Evolutionary conservation across 805 yeast genomes (phyloP).

Genomic region (Schizosaccharomyces japonicus): DNA sequence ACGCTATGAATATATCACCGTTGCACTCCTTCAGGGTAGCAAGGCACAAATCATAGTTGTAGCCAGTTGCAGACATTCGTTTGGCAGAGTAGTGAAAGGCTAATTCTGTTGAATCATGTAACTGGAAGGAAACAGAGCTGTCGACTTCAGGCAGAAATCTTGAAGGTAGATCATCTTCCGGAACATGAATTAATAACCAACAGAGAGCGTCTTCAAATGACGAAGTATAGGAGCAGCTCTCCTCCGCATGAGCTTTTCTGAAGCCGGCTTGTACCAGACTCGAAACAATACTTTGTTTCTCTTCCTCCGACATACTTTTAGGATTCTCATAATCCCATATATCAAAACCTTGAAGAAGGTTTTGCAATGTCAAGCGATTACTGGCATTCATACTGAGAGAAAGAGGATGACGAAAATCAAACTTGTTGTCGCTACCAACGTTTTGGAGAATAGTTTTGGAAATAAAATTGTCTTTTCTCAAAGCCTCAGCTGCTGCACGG

Average conservation of each 20-base stretch:
- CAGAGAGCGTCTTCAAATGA: slow-evolving; percentile 33
- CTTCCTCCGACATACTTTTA: no score
- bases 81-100: not conserved
- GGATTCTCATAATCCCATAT: not conserved
- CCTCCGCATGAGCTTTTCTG: slow-evolving; percentile 34
- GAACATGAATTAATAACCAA: slow-evolving; percentile 69
- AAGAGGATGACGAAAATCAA: not conserved
- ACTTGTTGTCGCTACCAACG: not conserved
- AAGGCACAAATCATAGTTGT: not conserved
- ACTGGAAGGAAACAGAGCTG: slow-evolving; percentile 14
- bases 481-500: slow-evolving; percentile 6
- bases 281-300: not conserved
- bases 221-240: slow-evolving; percentile 35
- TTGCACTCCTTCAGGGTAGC: slow-evolving; percentile 20
- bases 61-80: not conserved
- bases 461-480: not conserved
- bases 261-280: slow-evolving; percentile 4
- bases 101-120: not conserved
- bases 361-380: not conserved
- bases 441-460: not conserved
- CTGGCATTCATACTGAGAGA: not conserved
- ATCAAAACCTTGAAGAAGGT: not conserved
- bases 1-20: slow-evolving; percentile 8
- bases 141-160: slow-evolving; percentile 14
- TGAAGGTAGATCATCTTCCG: slow-evolving; percentile 76